Evolutionary conservation across 495 filamentous ascomycete species (phyloP).

Genomic region (Saxophila tyrrhenica): DNA sequence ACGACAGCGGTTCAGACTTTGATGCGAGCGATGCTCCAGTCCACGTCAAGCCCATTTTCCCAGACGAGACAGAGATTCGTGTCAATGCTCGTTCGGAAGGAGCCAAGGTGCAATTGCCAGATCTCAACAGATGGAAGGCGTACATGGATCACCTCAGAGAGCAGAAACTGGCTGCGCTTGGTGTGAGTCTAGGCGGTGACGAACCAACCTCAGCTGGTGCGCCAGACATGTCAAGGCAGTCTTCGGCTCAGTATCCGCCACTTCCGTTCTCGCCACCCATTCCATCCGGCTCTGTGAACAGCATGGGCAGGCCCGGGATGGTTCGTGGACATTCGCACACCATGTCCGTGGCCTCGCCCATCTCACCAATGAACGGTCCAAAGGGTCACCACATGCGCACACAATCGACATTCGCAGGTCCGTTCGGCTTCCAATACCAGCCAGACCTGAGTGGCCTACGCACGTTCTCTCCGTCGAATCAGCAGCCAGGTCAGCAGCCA

Average conservation of each 20-base stretch:
- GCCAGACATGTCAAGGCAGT: slow-evolving; percentile 41
- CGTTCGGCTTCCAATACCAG: slow-evolving; percentile 19
- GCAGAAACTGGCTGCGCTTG: slow-evolving; percentile 80
- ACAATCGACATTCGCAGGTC: slow-evolving; percentile 29
- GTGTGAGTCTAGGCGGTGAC: slow-evolving; percentile 66
- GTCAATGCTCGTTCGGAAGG: slow-evolving; percentile 41
- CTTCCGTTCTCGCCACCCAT: slow-evolving; percentile 65
- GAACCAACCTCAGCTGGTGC: slow-evolving; percentile 42
- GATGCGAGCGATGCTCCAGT: neutral
- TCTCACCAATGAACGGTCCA: slow-evolving; percentile 19
- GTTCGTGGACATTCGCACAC: slow-evolving; percentile 28
- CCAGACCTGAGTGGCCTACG: neutral
- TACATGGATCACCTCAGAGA: slow-evolving; percentile 76
- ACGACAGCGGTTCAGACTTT: slow-evolving; percentile 30
- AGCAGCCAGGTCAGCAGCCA: slow-evolving; percentile 1
- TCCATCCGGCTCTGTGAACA: slow-evolving; percentile 53
- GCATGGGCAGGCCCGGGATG: slow-evolving; percentile 21
- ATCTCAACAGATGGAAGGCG: slow-evolving; percentile 65
- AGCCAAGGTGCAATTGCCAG: slow-evolving; percentile 62
- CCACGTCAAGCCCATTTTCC: slow-evolving; percentile 64
- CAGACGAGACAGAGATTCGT: slow-evolving; percentile 48
- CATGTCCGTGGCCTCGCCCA: slow-evolving; percentile 30
- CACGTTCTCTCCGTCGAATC: slow-evolving; percentile 27
- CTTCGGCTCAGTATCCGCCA: slow-evolving; percentile 50
- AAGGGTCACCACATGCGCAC: slow-evolving; percentile 30